These are phyloP conservation scores for Cyclocybe cylindracea DNA, from an alignment of 768 basidiomycete genomes.

Conservation along the genomic window DNA sequence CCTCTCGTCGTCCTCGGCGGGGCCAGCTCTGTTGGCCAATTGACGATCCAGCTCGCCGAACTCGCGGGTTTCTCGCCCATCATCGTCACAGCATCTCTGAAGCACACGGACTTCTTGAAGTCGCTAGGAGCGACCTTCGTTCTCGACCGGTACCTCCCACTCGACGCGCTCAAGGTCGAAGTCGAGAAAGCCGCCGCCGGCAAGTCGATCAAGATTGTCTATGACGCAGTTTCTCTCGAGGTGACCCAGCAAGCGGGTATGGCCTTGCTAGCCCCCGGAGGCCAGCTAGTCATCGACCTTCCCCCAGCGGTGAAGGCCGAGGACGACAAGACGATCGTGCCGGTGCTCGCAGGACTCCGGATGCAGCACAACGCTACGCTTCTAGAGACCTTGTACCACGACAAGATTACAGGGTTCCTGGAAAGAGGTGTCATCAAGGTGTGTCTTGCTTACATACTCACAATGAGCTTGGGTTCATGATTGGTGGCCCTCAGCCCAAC, in stretches of 20 bases:
- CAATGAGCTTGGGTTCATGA: too few species aligned
- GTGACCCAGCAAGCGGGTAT: slow-evolving; percentile 23
- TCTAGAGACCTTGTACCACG: slow-evolving; percentile 12
- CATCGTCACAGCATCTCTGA: slow-evolving; percentile 35
- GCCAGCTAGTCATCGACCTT: slow-evolving; percentile 34
- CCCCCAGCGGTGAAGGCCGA: slow-evolving; percentile 22
- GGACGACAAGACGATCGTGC: slow-evolving; percentile 7
- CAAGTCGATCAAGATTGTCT: slow-evolving; percentile 20
- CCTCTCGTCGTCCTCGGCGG: slow-evolving; percentile 51
- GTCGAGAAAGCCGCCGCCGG: slow-evolving; percentile 11
- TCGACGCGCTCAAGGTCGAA: slow-evolving; percentile 15
- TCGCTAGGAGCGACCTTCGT: slow-evolving; percentile 42
- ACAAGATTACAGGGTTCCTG: slow-evolving; percentile 12
- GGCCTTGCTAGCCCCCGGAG: slow-evolving; percentile 32
- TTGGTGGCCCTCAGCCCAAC: slow-evolving; percentile 33
- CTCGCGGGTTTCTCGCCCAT: slow-evolving; percentile 41
- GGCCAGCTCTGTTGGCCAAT: slow-evolving; percentile 50
- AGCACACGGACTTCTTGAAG: slow-evolving; percentile 29
- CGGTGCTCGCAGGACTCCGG: slow-evolving; percentile 2
- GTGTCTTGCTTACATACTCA: too few species aligned
- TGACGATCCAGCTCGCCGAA: slow-evolving; percentile 35
- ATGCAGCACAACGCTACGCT: slow-evolving; percentile 13
- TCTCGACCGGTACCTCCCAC: slow-evolving; percentile 28
- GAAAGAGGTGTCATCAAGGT: slow-evolving; percentile 20
- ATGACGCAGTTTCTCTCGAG: slow-evolving; percentile 22